A percentile compares a stretch with the other conserved stretches of the same genome.
Conservation (phyloP, 2,329 filamentous ascomycete species). For the Macrophomina tecta region DNA sequence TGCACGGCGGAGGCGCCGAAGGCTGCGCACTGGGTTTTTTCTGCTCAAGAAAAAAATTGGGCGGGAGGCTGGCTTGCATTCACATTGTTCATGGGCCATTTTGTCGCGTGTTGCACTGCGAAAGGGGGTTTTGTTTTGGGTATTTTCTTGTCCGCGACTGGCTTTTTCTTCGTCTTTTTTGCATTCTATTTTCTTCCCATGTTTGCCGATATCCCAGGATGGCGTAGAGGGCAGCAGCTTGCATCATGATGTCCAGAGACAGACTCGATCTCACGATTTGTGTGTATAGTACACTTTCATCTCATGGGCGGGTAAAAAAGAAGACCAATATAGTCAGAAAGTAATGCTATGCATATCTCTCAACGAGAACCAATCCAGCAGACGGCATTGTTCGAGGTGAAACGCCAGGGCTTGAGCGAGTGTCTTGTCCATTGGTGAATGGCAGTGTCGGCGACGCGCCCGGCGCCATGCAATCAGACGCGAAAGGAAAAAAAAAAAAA, state of each 20-base stretch:
- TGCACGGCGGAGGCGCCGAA: constrained; percentile 24
- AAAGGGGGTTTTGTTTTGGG: neutral
- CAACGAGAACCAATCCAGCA: neutral
- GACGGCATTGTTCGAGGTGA: neutral
- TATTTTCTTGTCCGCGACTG: constrained; percentile 3
- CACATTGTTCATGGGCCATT: constrained; percentile 23
- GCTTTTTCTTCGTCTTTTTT: constrained; percentile 10
- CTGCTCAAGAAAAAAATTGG: constrained; percentile 10
- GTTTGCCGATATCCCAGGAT: constrained; percentile 26
- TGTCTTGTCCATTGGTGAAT: constrained; percentile 19
- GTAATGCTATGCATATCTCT: constrained; percentile 25
- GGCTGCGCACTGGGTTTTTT: constrained; percentile 24
- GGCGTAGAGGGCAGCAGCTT: constrained; percentile 28
- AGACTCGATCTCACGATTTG: constrained; percentile 23
- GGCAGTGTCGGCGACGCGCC: constrained; percentile 10
- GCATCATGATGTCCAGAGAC: constrained; percentile 21
- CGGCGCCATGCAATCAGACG: constrained; percentile 9
- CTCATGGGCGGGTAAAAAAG: constrained; percentile 26
- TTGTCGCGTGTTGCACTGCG: constrained; percentile 21
- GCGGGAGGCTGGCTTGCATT: constrained; percentile 26
- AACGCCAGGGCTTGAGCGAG: constrained; percentile 11
- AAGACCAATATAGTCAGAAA: constrained; percentile 24
- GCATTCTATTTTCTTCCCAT: neutral
- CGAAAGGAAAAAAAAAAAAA: neutral
- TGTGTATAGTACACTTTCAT: constrained; percentile 20